These are phyloP conservation scores for Quercus lobata DNA, from an alignment of 331 rosid species.

Conservation along the genomic window DNA sequence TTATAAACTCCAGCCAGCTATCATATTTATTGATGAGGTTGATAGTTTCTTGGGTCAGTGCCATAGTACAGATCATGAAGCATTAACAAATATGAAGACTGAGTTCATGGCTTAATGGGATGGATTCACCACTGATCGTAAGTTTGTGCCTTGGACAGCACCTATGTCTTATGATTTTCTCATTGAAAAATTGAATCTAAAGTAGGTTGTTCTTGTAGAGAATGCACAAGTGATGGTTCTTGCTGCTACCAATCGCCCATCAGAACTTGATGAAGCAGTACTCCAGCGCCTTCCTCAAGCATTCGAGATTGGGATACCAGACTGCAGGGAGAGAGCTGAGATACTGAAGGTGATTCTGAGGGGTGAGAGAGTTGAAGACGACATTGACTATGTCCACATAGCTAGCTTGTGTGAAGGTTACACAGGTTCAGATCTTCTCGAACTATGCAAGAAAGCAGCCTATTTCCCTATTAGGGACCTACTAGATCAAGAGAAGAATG, in stretches of 20 bases:
- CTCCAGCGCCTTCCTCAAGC: slow-evolving; percentile 96
- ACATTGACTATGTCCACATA: slow-evolving; percentile 49
- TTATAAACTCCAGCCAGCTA: slow-evolving; percentile 94
- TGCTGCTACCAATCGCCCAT: slow-evolving; percentile 98
- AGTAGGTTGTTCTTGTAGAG: slow-evolving; percentile 36
- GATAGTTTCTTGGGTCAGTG: slow-evolving; percentile 99
- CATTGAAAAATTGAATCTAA: not conserved
- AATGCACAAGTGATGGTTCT: slow-evolving; percentile 94
- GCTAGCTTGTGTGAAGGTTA: slow-evolving; percentile 72
- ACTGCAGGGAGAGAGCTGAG: slow-evolving; percentile 67
- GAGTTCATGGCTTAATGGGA: slow-evolving; percentile 99
- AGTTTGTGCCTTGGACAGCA: slow-evolving; percentile 24
- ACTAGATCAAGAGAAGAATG: slow-evolving; percentile 66
- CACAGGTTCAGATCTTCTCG: slow-evolving; percentile 97
- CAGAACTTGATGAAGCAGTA: slow-evolving; percentile 99
- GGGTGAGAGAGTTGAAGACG: slow-evolving; percentile 69
- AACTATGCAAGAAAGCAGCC: slow-evolving; percentile 97
- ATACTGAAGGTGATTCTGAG: slow-evolving; percentile 80
- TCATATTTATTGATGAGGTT: slow-evolving; percentile 95
- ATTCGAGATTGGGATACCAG: slow-evolving; percentile 87
- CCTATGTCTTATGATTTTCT: not conserved
- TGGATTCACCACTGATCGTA: slow-evolving; percentile 97
- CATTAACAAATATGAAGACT: slow-evolving; percentile 90
- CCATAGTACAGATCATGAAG: slow-evolving; percentile 87
- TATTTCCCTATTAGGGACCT: slow-evolving; percentile 86